Base-by-base conservation (phyloP, 2,329 filamentous ascomycete genomes). In the Neophaeococcomyces aloes region DNA sequence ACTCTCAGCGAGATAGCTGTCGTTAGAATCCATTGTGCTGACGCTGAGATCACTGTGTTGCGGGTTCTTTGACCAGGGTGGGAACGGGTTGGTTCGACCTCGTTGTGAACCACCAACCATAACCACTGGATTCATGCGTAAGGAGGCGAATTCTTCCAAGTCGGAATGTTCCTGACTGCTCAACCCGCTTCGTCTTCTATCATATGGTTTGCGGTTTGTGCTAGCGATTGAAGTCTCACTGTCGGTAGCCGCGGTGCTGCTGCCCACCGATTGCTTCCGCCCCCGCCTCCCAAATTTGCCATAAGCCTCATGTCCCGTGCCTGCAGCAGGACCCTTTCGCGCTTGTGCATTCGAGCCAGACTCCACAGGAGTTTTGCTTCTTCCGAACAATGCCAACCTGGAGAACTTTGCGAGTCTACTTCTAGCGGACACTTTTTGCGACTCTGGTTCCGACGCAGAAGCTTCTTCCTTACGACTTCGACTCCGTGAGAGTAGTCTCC, bases 271-370 rank as follows among this genome's bases (percentile, higher is more conserved):
- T 39, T 59, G 42, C 47, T 64, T 67, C 41, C 68, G 61, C 34
- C 67, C 67, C 32, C 68, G 60, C 44, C 63, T 61, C 3, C 60
- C 59, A 54, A 71, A 68, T 51, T 61, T 71, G 10, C 67, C 67
- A 51, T 74, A 73, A 21, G 66, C 67, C 65, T 96, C 89, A 56
- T 96, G 87, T 0, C 89, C 89, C 29, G 89, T 96, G n/a, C 89
- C 89, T 31, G 89, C 89, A 13, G 75, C 78, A 17, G 89, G 89
- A 0, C 89, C 88, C 61, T 86, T 89, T 21, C 83, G 75, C 72
- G 70, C 57, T 74, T 78, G n/a, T 79, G 73, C 8, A 63, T 77
- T 70, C 3, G 74, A 59, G 1, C 75, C 69, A 0, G 75, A 70
- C 61, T 86, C 93, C 11, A 78, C 46, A 23, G 43, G 78, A 44